Evolutionary conservation across 441 rosid genomes (phyloP), one percentile per base, ranked within the genome.

Genomic region (Pelargonium myrrhifolium): DNA sequence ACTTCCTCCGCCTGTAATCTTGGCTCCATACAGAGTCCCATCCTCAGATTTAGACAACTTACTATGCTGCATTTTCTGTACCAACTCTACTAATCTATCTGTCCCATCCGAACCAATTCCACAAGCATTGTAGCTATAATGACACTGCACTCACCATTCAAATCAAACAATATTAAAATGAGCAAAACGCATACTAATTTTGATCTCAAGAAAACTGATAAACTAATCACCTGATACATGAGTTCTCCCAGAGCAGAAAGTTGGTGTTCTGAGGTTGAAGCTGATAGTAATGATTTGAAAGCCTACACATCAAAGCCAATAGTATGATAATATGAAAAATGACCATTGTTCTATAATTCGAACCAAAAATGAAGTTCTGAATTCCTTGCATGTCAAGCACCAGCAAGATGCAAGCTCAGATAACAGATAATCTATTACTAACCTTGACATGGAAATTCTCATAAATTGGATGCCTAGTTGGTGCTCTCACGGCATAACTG

Each of bases 371-470:
- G n/a, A 24, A 2, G 26, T 24, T 24, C 1, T 24, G 26, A 24
- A 24, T 24, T 24, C 26, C 26, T 24, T 24, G 26, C 26, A 24
- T 24, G 26, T 24, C 26, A 24, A 24, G 1, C 26, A 24, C 26
- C 26, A 24, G 26, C 26, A 17, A 53, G 59, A 53, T 53, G 59
- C 59, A 53, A 18, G 6, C 63, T 58, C 66, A 72, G 31, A 28
- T 28, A 28, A 28, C 3, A 1, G 31, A 28, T 28, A n/a, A n/a
- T n/a, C n/a, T n/a, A 18, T 10, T 62, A 74, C 90, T 53, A 65
- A 92, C 97, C 98, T 89, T 89, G 81, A 95, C 99, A 14, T 97
- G 83, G 84, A 95, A 95, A 78, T 90, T 95, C 76, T 95, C 98
- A 61, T 92, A 90, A 66, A 95, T 84, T 62, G 98, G 97, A 82